Evolutionary conservation across 1,284 basidiomycete genomes (phyloP), one percentile per base, ranked within the genome.

Genomic region (Anthracocystis walkeri): DNA sequence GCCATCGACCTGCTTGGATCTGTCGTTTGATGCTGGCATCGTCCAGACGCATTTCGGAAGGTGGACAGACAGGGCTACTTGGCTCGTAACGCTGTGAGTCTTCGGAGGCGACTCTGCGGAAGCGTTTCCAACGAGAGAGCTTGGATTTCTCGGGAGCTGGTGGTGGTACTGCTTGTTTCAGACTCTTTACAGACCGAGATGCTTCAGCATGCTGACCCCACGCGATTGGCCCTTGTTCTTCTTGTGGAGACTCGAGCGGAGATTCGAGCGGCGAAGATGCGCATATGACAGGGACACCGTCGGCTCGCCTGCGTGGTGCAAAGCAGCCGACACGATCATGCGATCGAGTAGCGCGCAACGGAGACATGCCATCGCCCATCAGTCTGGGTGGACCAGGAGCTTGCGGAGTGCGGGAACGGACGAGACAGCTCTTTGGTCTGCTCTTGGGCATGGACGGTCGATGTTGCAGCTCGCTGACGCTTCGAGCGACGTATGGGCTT

Each of bases 1-100:
- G 72, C 72, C 72, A 70, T 27, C 72, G 33, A n/a, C 67, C 72
- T 0, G 67, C 67, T 57, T 63, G 58, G 7, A 70, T 51, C 21
- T 70, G 41, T 18, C 60, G 63, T n/a, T 51, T 64, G 40, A 66
- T 38, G 23, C 41, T 21, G 2, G 49, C 41, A 12, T 65, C 58
- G 65, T 74, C 59, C n/a, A 65, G 46, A 48, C 42, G 56, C 27
- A 27, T 8, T 18, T 57, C 59, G 11, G 60, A n/a, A 16, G 42
- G n/a, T 5, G 41, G 23, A n/a, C 23, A n/a, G 10, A 20, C 51
- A 11, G 50, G 23, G 56, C 62, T 58, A 40, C 33, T 45, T 11
- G 49, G 41, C 35, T 65, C 53, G 33, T 33, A 20, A 7, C 45
- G 58, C 38, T 41, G 41, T 6, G 63, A 7, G 12, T 61, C 62